Conservation (phyloP, 1,139 yeast genomes). For the Lodderomyces jiufengensis region DNA sequence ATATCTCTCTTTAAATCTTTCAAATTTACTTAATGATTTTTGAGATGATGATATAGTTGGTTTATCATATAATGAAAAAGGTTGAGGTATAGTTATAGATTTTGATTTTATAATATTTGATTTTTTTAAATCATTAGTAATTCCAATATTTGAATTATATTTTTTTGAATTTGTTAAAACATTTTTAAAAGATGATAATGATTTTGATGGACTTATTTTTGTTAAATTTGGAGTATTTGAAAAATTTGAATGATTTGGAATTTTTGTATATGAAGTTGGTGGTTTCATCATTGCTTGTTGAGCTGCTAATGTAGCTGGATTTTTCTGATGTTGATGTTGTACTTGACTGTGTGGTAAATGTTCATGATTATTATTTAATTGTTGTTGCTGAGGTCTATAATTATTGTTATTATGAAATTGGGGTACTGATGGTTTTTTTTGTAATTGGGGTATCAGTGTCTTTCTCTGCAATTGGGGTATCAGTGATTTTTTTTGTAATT, state of each 20-base stretch:
- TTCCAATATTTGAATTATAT: constrained; percentile 4
- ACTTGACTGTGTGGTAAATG: constrained; percentile 8
- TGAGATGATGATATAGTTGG: constrained; percentile 49
- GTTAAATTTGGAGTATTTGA: constrained; percentile 7
- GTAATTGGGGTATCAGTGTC: constrained; percentile 13
- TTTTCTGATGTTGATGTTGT: constrained; percentile 7
- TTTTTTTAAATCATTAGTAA: constrained; percentile 4
- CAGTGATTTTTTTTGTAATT: constrained; percentile 18
- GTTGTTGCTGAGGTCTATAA: constrained; percentile 12
- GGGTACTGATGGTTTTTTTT: constrained; percentile 16
- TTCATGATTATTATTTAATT: constrained; percentile 16
- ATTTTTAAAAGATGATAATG: constrained; percentile 8
- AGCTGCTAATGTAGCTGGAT: constrained; percentile 1
- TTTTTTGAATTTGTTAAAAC: too few species aligned
- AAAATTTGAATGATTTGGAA: neutral
- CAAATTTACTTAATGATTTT: constrained; percentile 31
- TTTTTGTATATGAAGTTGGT: neutral
- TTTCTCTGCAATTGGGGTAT: constrained; percentile 15
- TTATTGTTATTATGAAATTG: constrained; percentile 14
- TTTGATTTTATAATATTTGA: constrained; percentile 10
- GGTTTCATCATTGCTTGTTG: constrained; percentile 1
- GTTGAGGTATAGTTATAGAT: constrained; percentile 20
- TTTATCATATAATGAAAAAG: constrained; percentile 33
- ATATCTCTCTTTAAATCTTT: constrained; percentile 28
- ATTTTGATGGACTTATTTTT: constrained; percentile 12